Percentiles rank a stretch among this genome's conserved stretches.
Conservation (phyloP, 805 yeast genomes). For the Kazachstania martiniae region DNA sequence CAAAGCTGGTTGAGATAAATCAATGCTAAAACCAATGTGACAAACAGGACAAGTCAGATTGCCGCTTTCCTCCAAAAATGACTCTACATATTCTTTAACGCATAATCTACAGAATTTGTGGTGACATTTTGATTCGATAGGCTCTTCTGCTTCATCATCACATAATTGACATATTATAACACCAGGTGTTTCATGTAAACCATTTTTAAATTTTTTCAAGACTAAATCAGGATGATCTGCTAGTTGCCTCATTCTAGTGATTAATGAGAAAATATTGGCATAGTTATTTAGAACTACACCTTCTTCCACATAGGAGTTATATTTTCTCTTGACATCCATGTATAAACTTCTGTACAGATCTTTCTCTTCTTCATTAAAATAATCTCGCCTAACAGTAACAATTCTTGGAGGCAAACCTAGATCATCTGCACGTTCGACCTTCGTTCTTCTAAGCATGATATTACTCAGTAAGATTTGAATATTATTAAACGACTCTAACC, state of each 20-base stretch:
- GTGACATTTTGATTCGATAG: slow-evolving; percentile 88
- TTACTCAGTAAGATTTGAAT: slow-evolving; percentile 65
- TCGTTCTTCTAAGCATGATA: slow-evolving; percentile 89
- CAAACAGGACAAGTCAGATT: slow-evolving; percentile 89
- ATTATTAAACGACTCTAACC: slow-evolving; percentile 63
- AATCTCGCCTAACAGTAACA: slow-evolving; percentile 78
- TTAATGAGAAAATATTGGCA: slow-evolving; percentile 91
- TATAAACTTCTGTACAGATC: slow-evolving; percentile 84
- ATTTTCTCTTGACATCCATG: slow-evolving; percentile 76
- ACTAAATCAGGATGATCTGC: slow-evolving; percentile 98
- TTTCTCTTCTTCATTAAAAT: slow-evolving; percentile 88
- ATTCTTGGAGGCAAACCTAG: slow-evolving; percentile 93
- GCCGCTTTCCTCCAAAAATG: slow-evolving; percentile 43
- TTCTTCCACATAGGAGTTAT: slow-evolving; percentile 86
- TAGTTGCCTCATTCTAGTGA: slow-evolving; percentile 94
- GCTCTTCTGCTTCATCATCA: slow-evolving; percentile 97
- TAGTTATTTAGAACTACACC: slow-evolving; percentile 95
- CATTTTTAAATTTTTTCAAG: slow-evolving; percentile 49
- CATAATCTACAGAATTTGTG: slow-evolving; percentile 92
- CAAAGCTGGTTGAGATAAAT: slow-evolving; percentile 77
- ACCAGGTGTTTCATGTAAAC: slow-evolving; percentile 29
- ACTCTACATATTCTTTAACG: slow-evolving; percentile 78
- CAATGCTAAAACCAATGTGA: slow-evolving; percentile 86
- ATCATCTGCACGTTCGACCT: slow-evolving; percentile 94
- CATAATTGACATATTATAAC: slow-evolving; percentile 80